Conservation (phyloP, 2,329 filamentous ascomycete species). For the Alternaria burnsii region DNA sequence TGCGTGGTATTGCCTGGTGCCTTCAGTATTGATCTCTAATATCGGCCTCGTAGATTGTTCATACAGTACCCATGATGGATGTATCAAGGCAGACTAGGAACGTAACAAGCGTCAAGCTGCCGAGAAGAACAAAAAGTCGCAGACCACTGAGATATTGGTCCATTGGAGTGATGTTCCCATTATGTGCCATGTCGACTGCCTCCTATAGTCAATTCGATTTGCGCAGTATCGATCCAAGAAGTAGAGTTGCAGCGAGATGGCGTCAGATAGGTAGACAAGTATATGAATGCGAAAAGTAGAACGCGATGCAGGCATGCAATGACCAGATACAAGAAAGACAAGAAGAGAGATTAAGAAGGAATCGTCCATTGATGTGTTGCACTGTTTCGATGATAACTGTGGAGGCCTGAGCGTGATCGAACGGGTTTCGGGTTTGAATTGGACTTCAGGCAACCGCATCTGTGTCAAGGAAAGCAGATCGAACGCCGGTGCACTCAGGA, state of each 20-base stretch:
- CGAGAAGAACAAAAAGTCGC: slow-evolving; percentile 23
- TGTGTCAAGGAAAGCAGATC: neutral
- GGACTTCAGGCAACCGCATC: neutral
- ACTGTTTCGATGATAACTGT: neutral
- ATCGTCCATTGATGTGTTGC: neutral
- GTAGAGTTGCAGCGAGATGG: neutral
- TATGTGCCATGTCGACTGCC: neutral
- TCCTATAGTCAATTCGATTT: neutral
- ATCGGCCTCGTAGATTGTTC: neutral
- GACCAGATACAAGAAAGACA: neutral
- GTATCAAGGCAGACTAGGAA: slow-evolving; percentile 37
- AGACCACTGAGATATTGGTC: slow-evolving; percentile 20
- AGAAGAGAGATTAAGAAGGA: neutral
- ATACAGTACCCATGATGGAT: slow-evolving; percentile 39
- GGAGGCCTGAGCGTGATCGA: neutral
- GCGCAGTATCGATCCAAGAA: neutral
- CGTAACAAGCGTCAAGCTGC: slow-evolving; percentile 27
- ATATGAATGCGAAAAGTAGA: neutral
- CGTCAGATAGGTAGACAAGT: neutral
- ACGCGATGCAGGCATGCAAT: neutral
- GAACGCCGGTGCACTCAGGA: neutral
- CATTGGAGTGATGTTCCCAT: neutral
- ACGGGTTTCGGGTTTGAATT: slow-evolving; percentile 4
- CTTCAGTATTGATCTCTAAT: neutral
- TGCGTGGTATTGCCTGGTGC: slow-evolving; percentile 32